A percentile compares a stretch with the other conserved stretches of the same genome.
phyloP scores from a whole-genome alignment of 345 rosid genomes.

The Psidium friedrichsthalianum region DNA sequence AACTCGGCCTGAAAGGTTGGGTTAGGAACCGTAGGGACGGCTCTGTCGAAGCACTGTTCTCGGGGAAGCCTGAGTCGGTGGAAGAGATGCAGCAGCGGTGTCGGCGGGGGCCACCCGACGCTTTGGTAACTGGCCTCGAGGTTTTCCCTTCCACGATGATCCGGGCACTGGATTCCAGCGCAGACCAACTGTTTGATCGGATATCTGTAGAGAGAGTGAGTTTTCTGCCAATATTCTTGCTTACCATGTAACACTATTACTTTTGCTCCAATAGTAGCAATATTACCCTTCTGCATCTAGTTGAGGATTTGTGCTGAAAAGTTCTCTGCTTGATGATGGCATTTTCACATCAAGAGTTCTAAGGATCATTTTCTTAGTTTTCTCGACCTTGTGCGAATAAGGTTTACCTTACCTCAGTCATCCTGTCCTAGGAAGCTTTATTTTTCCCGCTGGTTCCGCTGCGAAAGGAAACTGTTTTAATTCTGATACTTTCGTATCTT shows the following conservation, averaged over 20 bases:
- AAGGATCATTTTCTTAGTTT: not conserved
- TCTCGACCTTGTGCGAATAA: not conserved
- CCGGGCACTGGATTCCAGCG: constrained; percentile 57
- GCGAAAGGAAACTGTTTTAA: not conserved
- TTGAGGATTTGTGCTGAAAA: not conserved
- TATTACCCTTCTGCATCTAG: not conserved
- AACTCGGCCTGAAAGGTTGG: constrained; percentile 83
- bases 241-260: not conserved
- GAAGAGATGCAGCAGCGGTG: constrained; percentile 87
- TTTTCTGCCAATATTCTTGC: not conserved
- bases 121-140: constrained; percentile 61
- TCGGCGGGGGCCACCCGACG: constrained; percentile 69
- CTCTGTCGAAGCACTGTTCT: constrained; percentile 80
- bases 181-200: constrained; percentile 45
- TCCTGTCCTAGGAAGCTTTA: not conserved
- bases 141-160: constrained; percentile 63
- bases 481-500: not conserved
- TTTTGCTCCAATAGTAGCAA: not conserved
- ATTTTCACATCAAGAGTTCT: not conserved
- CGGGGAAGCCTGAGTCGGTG: constrained; percentile 46
- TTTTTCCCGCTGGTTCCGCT: not conserved
- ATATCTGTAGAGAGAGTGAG: not conserved
- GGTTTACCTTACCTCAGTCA: not conserved
- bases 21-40: constrained; percentile 86
- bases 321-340: not conserved